Base-by-base conservation (phyloP, 1,139 yeast species). In the Zygosaccharomyces pseudobailii region DNA sequence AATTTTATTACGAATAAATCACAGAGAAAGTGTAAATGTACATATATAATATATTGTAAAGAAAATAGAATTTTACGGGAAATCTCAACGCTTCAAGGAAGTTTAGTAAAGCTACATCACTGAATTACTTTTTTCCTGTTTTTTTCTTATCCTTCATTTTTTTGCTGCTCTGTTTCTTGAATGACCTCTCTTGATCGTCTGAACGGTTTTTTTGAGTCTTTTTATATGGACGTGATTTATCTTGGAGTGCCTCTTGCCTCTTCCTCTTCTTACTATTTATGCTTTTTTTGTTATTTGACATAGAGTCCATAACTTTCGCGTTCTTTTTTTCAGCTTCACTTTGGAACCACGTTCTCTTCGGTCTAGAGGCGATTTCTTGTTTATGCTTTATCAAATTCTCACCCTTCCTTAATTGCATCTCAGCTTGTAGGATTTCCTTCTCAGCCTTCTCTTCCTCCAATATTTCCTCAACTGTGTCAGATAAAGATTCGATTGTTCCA, bases 281-380 rank as follows among this genome's bases (percentile, higher is more conserved):
- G 13, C 71, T 76, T 48, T 73, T 77, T 45, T 71, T 75, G 42
- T 76, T 81, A 48, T 73, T 74, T 5, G 63, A 52, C 30, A 65
- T 48, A 4, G 63, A 66, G 19, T 56, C 61, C 24, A 61, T 33
- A 25, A 62, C 48, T 36, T 63, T 62, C 3, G 65, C 55, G 36
- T 74, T 70, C 58, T 78, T 80, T 72, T 84, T 85, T 35, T 87
- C 94, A 54, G 75, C 72, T 53, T 84, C 90, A 36, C 79, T 71
- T 66, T 87, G 94, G 69, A 92, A 92, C 99, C 99, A 92, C 0
- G 98, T 92, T 71, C 99, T 81, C 70, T 80, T 88, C 28, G 98
- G 98, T 62, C 97, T 78, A 2, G 96, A 73, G 56, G 80, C 79
- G 62, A 92, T 92, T 67, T 92, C 98, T 46, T 79, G 79, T 55